Base-by-base conservation (phyloP, 2,329 filamentous ascomycete species). In the Exophiala alcalophila region DNA sequence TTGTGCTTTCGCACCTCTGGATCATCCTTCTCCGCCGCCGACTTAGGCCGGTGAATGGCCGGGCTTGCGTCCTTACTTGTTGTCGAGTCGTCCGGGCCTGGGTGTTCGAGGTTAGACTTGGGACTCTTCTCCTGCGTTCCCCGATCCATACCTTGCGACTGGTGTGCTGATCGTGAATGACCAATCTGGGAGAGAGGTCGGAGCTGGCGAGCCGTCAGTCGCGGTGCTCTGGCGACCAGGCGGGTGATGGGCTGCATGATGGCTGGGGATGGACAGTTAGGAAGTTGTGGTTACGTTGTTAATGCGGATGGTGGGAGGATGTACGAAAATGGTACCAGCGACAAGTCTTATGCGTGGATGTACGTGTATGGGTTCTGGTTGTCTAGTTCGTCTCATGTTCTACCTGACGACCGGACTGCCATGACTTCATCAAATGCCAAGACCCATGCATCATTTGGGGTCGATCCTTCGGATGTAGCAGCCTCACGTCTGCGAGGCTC, bases 1-100 rank as follows among this genome's bases (percentile, higher is more conserved):
- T 47, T 50, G 37, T 57, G 53, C 40, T 56, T 54, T 34, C 37
- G 49, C 25, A 57, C 55, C 11, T 57, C 55, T 5, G 52, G 42
- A 34, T 55, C 46, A 4, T 50, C 31, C 10, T 51, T 33, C 37
- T 57, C 53, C n/a, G 54, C 46, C 21, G 52, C 45, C n/a, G 54
- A 52, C 16, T 47, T 29, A 10, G 53, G 54, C 4, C 50, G 43
- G n/a, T 52, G 43, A 24, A 55, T 57, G 18, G 43, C 47, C 26
- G 52, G 52, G 11, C 29, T 37, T 14, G 19, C 43, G 12, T 40
- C 46, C 5, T 46, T 23, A 29, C 43, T 42, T 16, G 28, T 50
- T 5, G 44, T 43, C 9, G 55, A 53, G 11, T 53, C 28, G 30
- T 54, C 50, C 18, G 55, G 55, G 8, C 55, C 55, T 12, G 55